Conservation (phyloP, 164 flowering plant species). For the Magnolia changhungtana region DNA sequence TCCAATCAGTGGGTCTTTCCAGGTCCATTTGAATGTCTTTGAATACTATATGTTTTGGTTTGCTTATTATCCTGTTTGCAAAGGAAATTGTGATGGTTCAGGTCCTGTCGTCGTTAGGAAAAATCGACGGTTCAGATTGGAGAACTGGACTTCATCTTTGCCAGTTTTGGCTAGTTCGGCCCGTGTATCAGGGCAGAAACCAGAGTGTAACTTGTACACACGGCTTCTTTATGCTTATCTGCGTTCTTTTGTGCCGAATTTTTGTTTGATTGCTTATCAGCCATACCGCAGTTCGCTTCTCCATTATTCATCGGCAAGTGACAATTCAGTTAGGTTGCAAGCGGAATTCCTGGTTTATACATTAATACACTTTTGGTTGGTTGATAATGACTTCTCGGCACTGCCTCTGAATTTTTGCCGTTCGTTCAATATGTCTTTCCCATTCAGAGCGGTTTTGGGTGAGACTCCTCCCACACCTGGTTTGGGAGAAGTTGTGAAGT, state of each 20-base stretch:
- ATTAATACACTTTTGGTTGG: conserved; percentile 67
- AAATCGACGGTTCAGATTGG: conserved; percentile 42
- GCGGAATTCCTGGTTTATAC: conserved; percentile 69
- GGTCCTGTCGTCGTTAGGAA: conserved; percentile 22
- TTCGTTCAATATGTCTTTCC: conserved; percentile 47
- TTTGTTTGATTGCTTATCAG: conserved; percentile 40
- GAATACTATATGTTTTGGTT: conserved; percentile 91
- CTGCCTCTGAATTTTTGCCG: conserved; percentile 39
- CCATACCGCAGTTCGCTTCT: conserved; percentile 69
- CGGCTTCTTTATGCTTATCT: conserved; percentile 71
- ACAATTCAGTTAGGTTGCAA: conserved; percentile 30
- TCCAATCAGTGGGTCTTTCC: conserved; percentile 34
- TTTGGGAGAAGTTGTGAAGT: conserved; percentile 59
- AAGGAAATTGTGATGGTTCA: conserved; percentile 43
- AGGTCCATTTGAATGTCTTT: conserved; percentile 71
- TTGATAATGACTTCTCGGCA: conserved; percentile 85
- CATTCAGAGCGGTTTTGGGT: conserved; percentile 44
- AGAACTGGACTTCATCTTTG: conserved; percentile 68
- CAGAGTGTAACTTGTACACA: conserved; percentile 43
- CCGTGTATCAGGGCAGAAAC: conserved; percentile 33
- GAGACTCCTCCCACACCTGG: conserved; percentile 72
- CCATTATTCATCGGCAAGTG: conserved; percentile 44
- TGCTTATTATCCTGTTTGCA: conserved; percentile 80
- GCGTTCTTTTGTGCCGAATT: conserved; percentile 50
- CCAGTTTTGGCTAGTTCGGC: conserved; percentile 38